A percentile compares a stretch with the other conserved stretches of the same genome.
Conservation (phyloP, 2,329 filamentous ascomycete species). For the Ceratocystis cubensis region DNA sequence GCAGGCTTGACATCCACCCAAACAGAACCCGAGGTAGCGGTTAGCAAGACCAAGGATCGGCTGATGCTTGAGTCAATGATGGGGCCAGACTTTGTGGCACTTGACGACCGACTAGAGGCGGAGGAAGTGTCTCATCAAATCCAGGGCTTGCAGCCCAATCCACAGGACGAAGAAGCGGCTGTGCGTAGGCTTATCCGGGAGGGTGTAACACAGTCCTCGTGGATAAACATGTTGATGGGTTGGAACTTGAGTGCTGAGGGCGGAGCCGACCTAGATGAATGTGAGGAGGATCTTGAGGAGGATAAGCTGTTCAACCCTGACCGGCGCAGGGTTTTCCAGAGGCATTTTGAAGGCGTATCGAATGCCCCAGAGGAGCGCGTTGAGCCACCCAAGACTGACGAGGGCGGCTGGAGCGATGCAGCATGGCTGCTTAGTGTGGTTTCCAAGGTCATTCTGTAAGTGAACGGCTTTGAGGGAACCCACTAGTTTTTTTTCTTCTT, state of each 20-base stretch:
- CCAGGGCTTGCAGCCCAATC: constrained; percentile 31
- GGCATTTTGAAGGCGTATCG: constrained; percentile 23
- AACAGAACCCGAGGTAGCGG: not conserved
- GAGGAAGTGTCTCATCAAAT: constrained; percentile 13
- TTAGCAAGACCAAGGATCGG: constrained; percentile 7
- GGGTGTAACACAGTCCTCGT: constrained; percentile 41
- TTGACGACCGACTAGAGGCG: constrained; percentile 47
- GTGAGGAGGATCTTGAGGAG: constrained; percentile 32
- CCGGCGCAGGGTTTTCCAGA: constrained; percentile 9
- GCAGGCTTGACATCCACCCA: constrained; percentile 23
- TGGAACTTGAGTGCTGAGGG: constrained; percentile 33
- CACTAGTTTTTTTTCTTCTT: not conserved
- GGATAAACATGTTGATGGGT: constrained; percentile 46
- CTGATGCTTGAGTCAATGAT: constrained; percentile 10
- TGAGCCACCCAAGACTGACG: constrained; percentile 38
- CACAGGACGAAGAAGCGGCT: constrained; percentile 45
- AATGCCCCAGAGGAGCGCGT: constrained; percentile 35
- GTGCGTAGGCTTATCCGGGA: constrained; percentile 45
- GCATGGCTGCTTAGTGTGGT: constrained; percentile 56
- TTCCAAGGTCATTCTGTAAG: constrained; percentile 44
- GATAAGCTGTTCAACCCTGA: constrained; percentile 24
- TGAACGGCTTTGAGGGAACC: too few relatives aligned
- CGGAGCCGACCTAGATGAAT: constrained; percentile 29
- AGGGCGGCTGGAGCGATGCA: constrained; percentile 53
- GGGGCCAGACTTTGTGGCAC: constrained; percentile 51